phyloP scores from a whole-genome alignment of 1,284 basidiomycete species.

The Cryptococcus maquisensis region DNA sequence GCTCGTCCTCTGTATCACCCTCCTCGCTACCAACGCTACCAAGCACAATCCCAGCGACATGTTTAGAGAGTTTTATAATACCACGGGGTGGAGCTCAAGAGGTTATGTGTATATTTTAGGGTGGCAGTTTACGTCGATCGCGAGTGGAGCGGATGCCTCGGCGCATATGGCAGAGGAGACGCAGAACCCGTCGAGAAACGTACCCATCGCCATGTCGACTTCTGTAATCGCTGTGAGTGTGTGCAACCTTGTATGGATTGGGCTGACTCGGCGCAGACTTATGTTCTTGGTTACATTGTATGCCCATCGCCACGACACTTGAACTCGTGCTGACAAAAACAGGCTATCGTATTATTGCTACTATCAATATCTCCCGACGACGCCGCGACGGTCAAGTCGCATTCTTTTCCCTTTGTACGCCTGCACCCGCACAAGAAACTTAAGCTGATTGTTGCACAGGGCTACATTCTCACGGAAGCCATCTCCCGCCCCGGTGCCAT shows the following conservation, averaged over 20 bases:
- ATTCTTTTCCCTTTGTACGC: conserved; percentile 41
- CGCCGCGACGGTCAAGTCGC: conserved; percentile 19
- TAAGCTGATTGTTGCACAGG: conserved; percentile 14
- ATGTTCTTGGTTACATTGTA: conserved; percentile 43
- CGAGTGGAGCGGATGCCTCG: conserved; percentile 41
- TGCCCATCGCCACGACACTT: conserved; percentile 3
- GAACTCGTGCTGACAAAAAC: not conserved
- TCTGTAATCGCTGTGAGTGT: conserved; percentile 30
- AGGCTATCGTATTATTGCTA: conserved; percentile 42
- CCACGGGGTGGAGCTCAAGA: conserved; percentile 30
- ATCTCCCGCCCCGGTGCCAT: conserved; percentile 33
- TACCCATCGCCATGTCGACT: conserved; percentile 45
- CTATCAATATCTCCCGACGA: conserved; percentile 37
- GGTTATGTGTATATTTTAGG: conserved; percentile 43
- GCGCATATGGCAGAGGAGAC: conserved; percentile 49
- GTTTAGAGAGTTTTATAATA: conserved; percentile 25
- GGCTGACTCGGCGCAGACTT: conserved; percentile 21
- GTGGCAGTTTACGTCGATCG: conserved; percentile 43
- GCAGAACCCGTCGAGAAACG: conserved; percentile 44
- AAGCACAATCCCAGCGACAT: conserved; percentile 9
- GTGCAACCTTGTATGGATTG: not conserved
- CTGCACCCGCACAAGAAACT: too few relatives aligned
- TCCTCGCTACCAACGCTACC: conserved; percentile 32
- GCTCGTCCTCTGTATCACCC: conserved; percentile 36
- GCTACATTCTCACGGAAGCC: conserved; percentile 39